Percentiles rank a stretch among this genome's conserved stretches.
Conservation (phyloP, 2,329 filamentous ascomycete species). For the Penicillium sp. region DNA sequence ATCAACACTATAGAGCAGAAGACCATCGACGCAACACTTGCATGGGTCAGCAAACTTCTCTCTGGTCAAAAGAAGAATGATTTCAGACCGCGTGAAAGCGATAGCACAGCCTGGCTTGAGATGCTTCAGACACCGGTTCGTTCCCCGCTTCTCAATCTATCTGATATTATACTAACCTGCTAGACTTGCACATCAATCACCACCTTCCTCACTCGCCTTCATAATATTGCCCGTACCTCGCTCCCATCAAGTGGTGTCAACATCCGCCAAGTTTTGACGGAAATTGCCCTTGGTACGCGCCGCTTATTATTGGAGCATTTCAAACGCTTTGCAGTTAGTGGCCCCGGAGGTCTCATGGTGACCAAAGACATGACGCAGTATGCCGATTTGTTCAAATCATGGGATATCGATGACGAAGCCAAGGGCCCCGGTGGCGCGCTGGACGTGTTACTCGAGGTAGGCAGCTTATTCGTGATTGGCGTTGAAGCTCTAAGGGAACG, state of each 20-base stretch:
- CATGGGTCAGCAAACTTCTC: slow-evolving; percentile 74
- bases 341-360: slow-evolving; percentile 90
- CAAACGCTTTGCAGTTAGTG: slow-evolving; percentile 90
- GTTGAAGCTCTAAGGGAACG: slow-evolving; percentile 74
- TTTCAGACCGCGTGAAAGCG: slow-evolving; percentile 82
- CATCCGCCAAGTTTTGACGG: slow-evolving; percentile 76
- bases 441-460: slow-evolving; percentile 89
- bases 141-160: not conserved
- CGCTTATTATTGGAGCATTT: slow-evolving; percentile 85
- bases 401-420: slow-evolving; percentile 70
- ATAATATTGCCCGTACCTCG: slow-evolving; percentile 64
- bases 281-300: slow-evolving; percentile 79
- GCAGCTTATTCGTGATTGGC: slow-evolving; percentile 92
- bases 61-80: slow-evolving; percentile 82
- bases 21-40: slow-evolving; percentile 71
- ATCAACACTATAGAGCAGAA: slow-evolving; percentile 71
- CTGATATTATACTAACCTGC: not conserved
- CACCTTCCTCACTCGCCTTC: slow-evolving; percentile 73
- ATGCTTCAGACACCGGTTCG: slow-evolving; percentile 72
- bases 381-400: slow-evolving; percentile 79
- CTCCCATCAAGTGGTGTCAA: slow-evolving; percentile 70
- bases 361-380: slow-evolving; percentile 96
- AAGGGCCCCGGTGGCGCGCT: slow-evolving; percentile 58
- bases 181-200: slow-evolving; percentile 77
- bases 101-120: slow-evolving; percentile 61